Evolutionary conservation across 768 basidiomycete genomes (phyloP), one percentile per base, ranked within the genome.

Genomic region (Mycena belliarum): DNA sequence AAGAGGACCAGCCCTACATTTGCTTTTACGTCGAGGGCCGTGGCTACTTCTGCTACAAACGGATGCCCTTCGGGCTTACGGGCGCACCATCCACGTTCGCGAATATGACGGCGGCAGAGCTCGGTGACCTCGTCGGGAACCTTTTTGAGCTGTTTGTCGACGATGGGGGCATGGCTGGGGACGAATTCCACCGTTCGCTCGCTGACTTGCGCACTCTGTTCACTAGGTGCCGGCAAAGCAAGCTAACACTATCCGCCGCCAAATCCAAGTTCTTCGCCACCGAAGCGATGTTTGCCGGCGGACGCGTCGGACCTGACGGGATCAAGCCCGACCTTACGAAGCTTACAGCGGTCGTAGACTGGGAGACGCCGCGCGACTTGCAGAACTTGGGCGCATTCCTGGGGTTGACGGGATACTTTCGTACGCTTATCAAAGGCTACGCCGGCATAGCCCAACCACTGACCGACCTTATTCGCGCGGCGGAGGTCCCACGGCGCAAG

Each of bases 11-110:
- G 32, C 70, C 68, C 3, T 73, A 72, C 33, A 61, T 74, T 0
- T 66, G 65, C 16, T 79, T 79, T 54, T 77, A 76, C 26, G 68
- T 76, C 0, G 70, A 72, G 54, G 76, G 76, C 0, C 20, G 66
- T 2, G 79, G 79, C 0, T 76, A 71, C 45, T 75, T 73, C 46
- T 44, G 51, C 7, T 78, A 75, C 44, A 29, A 57, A 0, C 26
- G 67, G 0, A 76, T 80, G 72, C 77, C 75, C 0, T 77, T 79
- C 52, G 78, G 78, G 1, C 51, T 78, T 0, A 74, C 72, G 0
- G 77, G 75, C 0, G 72, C 73, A 9, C 77, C 76, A 10, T 66
- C 75, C 0, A 69, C 67, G 3, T 79, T 78, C 49, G 66, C 60
- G 7, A 43, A 71, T 11, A 62, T 73, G 60, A 73, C 69, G 0